phyloP scores from a whole-genome alignment of 768 basidiomycete genomes.

The Collybia sp. region DNA sequence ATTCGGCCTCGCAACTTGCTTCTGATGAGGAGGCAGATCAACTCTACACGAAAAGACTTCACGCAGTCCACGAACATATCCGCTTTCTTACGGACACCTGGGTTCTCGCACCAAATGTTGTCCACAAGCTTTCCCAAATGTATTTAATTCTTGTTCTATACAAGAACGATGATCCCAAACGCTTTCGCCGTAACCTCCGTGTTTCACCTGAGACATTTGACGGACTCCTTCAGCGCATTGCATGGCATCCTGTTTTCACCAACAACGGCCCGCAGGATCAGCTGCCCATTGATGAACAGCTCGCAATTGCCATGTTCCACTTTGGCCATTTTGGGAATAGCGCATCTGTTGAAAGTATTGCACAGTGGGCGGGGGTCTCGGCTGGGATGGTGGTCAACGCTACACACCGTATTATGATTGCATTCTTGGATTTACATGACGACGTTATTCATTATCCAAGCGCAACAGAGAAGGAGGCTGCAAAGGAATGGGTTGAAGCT shows the following conservation, averaged over 20 bases:
- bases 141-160: no score
- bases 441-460: not conserved
- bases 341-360: constrained; percentile 7
- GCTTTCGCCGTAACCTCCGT: not conserved
- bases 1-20: no score
- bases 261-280: constrained; percentile 13
- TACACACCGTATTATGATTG: constrained; percentile 4
- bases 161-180: no score
- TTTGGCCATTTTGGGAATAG: constrained; percentile 14
- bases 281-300: constrained; percentile 7
- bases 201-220: not conserved
- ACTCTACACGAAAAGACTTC: no score
- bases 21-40: no score
- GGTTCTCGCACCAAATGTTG: no score
- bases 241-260: constrained; percentile 8
- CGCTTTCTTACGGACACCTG: no score
- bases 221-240: not conserved
- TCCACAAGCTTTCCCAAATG: no score
- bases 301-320: constrained; percentile 14
- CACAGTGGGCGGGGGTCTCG: constrained; percentile 11
- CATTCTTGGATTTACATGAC: constrained; percentile 6
- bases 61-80: no score
- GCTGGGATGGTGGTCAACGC: constrained; percentile 8
- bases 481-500: not conserved
- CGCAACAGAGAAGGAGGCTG: constrained; percentile 1